Base-by-base conservation (phyloP, 2,329 filamentous ascomycete species). In the Herpomyces periplanetae region DNA sequence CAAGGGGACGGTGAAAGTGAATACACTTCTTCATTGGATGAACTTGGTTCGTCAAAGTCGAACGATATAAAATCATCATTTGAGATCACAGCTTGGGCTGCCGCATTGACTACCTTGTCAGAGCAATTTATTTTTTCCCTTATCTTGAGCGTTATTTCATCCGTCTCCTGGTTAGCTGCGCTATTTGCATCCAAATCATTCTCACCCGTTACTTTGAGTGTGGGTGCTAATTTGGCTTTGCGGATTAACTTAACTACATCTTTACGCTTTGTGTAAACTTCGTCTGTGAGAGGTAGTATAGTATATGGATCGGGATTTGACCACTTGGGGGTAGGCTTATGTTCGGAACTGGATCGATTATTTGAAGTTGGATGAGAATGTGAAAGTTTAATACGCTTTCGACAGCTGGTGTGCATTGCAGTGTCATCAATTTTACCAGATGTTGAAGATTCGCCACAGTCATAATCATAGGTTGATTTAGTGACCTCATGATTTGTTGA, bases 301-400 rank as follows among this genome's bases (percentile, higher is more conserved):
- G 68, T 85, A 37, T 91, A 88, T 0, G 73, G 71, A 34, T 91
- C 75, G 3, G 75, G 73, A 29, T 91, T 91, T 3, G 71, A 87
- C 75, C 75, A 91, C 35, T 64, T 71, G 3, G 71, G 69, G 3
- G 34, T 38, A 20, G 30, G 27, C 7, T 28, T 18, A 13, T 24
- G 5, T 27, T 11, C 15, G 10, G 10, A 13, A 9, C 5, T 20
- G 7, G n/a, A n/a, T n/a, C n/a, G n/a, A n/a, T n/a, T n/a, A n/a
- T n/a, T n/a, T n/a, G n/a, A n/a, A n/a, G n/a, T n/a, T n/a, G n/a
- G n/a, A n/a, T n/a, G n/a, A n/a, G n/a, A n/a, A n/a, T n/a, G n/a
- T n/a, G n/a, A n/a, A n/a, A n/a, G n/a, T n/a, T n/a, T n/a, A n/a
- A n/a, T n/a, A n/a, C n/a, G n/a, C n/a, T n/a, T n/a, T n/a, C n/a